Conservation (phyloP, 345 rosid genomes). For the Eutrema yunnanense region DNA sequence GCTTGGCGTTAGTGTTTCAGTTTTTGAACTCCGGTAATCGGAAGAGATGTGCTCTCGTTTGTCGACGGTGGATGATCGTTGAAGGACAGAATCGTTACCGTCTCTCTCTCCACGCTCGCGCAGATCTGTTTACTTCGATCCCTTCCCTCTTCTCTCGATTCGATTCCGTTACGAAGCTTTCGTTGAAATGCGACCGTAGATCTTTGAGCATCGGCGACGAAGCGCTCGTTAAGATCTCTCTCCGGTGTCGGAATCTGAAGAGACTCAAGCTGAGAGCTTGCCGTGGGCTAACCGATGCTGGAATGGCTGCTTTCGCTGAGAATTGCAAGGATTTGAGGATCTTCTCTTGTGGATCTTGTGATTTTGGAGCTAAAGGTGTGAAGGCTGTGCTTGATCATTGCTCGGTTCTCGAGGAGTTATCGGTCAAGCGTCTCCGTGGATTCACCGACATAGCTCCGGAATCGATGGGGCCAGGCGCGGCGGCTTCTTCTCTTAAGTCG, state of each 20-base stretch:
- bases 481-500: slow-evolving; percentile 52
- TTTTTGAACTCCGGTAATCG: slow-evolving; percentile 56
- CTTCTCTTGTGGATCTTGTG: slow-evolving; percentile 77
- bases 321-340: slow-evolving; percentile 74
- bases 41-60: slow-evolving; percentile 62
- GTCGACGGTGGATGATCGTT: slow-evolving; percentile 61
- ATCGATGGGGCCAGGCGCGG: slow-evolving; percentile 59
- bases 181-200: slow-evolving; percentile 78
- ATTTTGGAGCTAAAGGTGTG: slow-evolving; percentile 78
- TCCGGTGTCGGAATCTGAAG: slow-evolving; percentile 58
- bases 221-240: slow-evolving; percentile 58
- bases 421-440: slow-evolving; percentile 79
- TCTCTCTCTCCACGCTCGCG: slow-evolving; percentile 63
- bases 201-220: slow-evolving; percentile 69
- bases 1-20: slow-evolving; percentile 72
- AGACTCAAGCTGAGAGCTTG: slow-evolving; percentile 81
- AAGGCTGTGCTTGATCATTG: slow-evolving; percentile 79
- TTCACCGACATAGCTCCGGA: slow-evolving; percentile 48
- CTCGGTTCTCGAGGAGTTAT: slow-evolving; percentile 57
- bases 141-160: slow-evolving; percentile 64
- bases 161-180: slow-evolving; percentile 82
- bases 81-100: slow-evolving; percentile 90
- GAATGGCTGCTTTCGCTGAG: slow-evolving; percentile 58
- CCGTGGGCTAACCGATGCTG: slow-evolving; percentile 66
- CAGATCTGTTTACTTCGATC: slow-evolving; percentile 50